Evolutionary conservation across 83 land plant species (phyloP).

Genomic region (Thuja plicata): DNA sequence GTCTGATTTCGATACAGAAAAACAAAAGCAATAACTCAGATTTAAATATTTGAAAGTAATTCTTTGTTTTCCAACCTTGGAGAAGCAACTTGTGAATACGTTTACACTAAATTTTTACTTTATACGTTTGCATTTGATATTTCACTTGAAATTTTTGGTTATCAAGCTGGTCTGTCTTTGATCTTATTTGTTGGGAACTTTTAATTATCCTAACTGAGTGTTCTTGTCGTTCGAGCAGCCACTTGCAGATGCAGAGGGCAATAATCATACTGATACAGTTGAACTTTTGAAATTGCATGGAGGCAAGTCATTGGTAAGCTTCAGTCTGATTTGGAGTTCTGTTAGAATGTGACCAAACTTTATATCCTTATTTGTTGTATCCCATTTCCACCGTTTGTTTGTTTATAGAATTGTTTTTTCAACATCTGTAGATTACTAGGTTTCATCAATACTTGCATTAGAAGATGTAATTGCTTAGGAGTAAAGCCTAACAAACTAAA

Average conservation of each 20-base stretch:
- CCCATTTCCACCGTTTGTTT: neutral
- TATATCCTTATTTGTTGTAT: neutral
- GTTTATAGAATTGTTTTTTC: neutral
- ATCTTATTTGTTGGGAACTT: neutral
- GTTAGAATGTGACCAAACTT: neutral
- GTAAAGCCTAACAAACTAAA: neutral
- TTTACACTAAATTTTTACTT: neutral
- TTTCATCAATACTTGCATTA: neutral
- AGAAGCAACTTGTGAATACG: neutral
- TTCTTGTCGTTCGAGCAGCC: conserved; percentile 41
- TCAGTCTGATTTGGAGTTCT: neutral
- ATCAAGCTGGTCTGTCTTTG: neutral
- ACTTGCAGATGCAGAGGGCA: conserved; percentile 78
- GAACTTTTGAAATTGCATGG: conserved; percentile 58
- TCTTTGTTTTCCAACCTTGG: neutral
- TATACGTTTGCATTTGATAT: neutral
- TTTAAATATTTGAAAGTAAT: neutral
- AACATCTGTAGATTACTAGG: neutral
- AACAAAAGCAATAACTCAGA: neutral
- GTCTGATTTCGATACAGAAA: neutral
- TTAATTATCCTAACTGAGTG: too few species aligned
- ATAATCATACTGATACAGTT: conserved; percentile 44
- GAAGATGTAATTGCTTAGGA: neutral
- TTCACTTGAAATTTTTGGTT: neutral
- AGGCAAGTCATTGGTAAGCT: conserved; percentile 64